phyloP scores from a whole-genome alignment of 2,329 filamentous ascomycete genomes.

The Fusarium sp. region DNA sequence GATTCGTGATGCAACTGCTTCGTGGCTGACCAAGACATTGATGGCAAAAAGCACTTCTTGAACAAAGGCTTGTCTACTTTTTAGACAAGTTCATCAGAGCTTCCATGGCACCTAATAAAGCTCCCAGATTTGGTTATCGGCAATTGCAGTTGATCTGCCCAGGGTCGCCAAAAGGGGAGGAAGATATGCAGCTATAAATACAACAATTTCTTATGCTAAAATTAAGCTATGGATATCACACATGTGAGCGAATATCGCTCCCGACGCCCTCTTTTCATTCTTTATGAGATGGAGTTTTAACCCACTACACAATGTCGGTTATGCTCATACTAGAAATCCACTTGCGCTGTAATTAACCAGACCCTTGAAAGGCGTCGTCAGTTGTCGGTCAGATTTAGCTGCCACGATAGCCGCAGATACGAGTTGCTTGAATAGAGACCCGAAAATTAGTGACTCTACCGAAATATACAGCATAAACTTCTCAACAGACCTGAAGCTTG shows the following conservation, averaged over 20 bases:
- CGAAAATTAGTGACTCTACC: slow-evolving; percentile 11
- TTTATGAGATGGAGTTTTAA: slow-evolving; percentile 21
- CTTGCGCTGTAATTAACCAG: not conserved
- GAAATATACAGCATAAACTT: not conserved
- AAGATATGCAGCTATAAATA: slow-evolving; percentile 34
- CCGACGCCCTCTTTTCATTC: slow-evolving; percentile 3
- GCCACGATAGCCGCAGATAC: slow-evolving; percentile 7
- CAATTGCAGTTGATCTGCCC: slow-evolving; percentile 28
- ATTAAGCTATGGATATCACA: slow-evolving; percentile 23
- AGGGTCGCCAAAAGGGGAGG: slow-evolving; percentile 28
- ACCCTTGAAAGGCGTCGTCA: not conserved
- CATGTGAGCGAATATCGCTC: slow-evolving; percentile 16
- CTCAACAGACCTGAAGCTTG: not conserved
- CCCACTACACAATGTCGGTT: slow-evolving; percentile 10
- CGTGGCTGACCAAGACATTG: not conserved
- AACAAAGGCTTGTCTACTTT: not conserved
- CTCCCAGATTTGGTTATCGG: slow-evolving; percentile 22
- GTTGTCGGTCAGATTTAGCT: not conserved
- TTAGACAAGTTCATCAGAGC: not conserved
- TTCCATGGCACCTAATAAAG: not conserved
- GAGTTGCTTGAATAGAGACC: slow-evolving; percentile 5
- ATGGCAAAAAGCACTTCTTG: not conserved
- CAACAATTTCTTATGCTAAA: slow-evolving; percentile 25
- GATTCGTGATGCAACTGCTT: not conserved
- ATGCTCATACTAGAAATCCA: slow-evolving; percentile 13